Conservation (phyloP, 2,329 filamentous ascomycete species). For the Aspergillus sojae region DNA sequence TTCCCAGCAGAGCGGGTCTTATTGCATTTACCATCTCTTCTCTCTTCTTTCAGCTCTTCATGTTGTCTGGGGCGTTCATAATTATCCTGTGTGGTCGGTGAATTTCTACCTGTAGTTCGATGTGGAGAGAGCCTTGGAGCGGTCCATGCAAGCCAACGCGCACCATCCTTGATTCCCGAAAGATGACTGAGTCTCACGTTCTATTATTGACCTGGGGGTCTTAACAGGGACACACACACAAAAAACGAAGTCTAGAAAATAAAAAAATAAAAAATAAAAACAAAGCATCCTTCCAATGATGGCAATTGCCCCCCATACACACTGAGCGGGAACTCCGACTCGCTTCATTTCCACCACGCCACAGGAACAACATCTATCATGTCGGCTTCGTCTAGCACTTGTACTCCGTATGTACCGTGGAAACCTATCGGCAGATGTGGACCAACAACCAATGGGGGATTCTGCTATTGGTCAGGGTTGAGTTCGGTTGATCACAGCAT, state of each 20-base stretch:
- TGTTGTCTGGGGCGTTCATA: not conserved
- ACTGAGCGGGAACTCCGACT: not conserved
- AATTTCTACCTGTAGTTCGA: conserved; percentile 3
- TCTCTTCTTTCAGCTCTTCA: not conserved
- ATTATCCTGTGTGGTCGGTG: not conserved
- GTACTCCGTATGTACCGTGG: not conserved
- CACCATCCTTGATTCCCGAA: not conserved
- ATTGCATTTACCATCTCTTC: not conserved
- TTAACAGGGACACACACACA: not conserved
- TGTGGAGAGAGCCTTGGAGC: not conserved
- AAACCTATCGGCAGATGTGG: not conserved
- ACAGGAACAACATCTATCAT: conserved; percentile 2
- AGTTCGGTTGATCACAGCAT: not conserved
- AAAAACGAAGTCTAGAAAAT: too few relatives aligned
- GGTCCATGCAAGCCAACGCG: conserved; percentile 2
- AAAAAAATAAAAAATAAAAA: not conserved
- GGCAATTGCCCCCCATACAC: not conserved
- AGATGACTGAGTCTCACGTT: conserved; percentile 2
- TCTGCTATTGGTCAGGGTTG: not conserved
- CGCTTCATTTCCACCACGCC: not conserved
- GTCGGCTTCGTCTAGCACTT: not conserved
- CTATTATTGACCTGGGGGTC: not conserved
- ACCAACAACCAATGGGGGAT: not conserved
- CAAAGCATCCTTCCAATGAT: not conserved
- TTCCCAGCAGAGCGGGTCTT: not conserved